A percentile compares a stretch with the other conserved stretches of the same genome.
phyloP scores from a whole-genome alignment of 116 monocot genomes.

The Papilionanthe hybrid region DNA sequence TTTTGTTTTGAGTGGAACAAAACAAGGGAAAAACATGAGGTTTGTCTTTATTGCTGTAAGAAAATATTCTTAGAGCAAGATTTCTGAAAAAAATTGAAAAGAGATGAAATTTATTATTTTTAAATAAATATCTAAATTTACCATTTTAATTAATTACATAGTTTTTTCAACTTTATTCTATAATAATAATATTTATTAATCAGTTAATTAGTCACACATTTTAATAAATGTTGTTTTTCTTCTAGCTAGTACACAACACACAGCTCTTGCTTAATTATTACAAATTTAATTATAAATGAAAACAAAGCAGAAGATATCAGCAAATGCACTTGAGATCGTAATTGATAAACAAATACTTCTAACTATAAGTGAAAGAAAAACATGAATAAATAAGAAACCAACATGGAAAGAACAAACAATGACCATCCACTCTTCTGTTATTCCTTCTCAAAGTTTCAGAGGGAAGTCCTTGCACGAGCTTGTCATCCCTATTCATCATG shows the following conservation, averaged over 20 bases:
- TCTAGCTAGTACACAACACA: not conserved
- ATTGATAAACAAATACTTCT: not conserved
- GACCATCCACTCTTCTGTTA: not conserved
- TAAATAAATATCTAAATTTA: too few species aligned
- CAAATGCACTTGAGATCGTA: not conserved
- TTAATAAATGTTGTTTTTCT: too few species aligned
- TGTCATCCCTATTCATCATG: not conserved
- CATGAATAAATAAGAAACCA: not conserved
- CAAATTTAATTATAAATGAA: not conserved
- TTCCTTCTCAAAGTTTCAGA: not conserved
- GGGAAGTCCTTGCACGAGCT: not conserved
- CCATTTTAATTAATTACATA: too few species aligned
- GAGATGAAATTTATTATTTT: too few species aligned
- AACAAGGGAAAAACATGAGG: too few species aligned
- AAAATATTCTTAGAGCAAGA: too few species aligned
- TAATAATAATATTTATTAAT: too few species aligned
- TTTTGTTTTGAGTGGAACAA: too few species aligned
- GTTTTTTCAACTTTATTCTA: too few species aligned
- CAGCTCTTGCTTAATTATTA: not conserved
- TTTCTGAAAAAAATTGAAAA: too few species aligned
- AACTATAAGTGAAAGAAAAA: not conserved
- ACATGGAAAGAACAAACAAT: constrained; percentile 9
- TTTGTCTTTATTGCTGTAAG: too few species aligned
- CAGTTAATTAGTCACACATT: too few species aligned
- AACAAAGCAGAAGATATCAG: not conserved